Percentiles rank a stretch among this genome's conserved stretches.
Evolutionary conservation across 306 rosid species (phyloP).

Genomic region (Medicago ruthenica): DNA sequence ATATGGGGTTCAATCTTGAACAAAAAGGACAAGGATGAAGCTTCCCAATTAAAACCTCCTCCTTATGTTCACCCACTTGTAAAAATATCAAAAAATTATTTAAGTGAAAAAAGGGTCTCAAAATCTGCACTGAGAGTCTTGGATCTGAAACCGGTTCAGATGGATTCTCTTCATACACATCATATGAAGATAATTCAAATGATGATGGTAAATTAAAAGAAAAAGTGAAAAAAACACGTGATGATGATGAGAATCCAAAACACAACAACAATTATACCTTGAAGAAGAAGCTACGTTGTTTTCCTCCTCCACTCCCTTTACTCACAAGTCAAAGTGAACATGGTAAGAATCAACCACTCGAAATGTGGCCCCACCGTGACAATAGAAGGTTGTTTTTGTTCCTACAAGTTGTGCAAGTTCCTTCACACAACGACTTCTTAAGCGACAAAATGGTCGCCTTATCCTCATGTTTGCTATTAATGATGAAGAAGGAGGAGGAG

Average conservation of each 20-base stretch:
- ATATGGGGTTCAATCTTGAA: conserved; percentile 67
- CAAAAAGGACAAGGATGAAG: conserved; percentile 45
- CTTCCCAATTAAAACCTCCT: conserved; percentile 27
- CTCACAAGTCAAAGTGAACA: conserved; percentile 38
- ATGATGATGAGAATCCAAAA: too few relatives aligned
- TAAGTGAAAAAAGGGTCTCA: conserved; percentile 63
- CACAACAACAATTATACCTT: too few relatives aligned
- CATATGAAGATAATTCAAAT: conserved; percentile 34
- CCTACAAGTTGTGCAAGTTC: conserved; percentile 60
- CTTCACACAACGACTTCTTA: conserved; percentile 54
- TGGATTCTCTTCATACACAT: conserved; percentile 49
- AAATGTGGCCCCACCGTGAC: conserved; percentile 60
- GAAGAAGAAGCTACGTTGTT: conserved; percentile 45
- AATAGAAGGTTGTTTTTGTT: conserved; percentile 68
- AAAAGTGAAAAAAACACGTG: not conserved
- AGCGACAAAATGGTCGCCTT: conserved; percentile 72
- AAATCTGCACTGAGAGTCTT: conserved; percentile 82
- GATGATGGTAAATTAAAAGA: conserved; percentile 17
- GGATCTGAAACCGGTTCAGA: conserved; percentile 93
- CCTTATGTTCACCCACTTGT: conserved; percentile 83
- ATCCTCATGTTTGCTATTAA: conserved; percentile 62
- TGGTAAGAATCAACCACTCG: conserved; percentile 31
- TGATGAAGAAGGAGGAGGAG: not conserved
- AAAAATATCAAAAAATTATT: conserved; percentile 53
- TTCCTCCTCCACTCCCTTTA: conserved; percentile 71